Percentiles rank a stretch among this genome's conserved stretches.
Conservation (phyloP, 495 filamentous ascomycete species). For the Aspergillus steynii region DNA sequence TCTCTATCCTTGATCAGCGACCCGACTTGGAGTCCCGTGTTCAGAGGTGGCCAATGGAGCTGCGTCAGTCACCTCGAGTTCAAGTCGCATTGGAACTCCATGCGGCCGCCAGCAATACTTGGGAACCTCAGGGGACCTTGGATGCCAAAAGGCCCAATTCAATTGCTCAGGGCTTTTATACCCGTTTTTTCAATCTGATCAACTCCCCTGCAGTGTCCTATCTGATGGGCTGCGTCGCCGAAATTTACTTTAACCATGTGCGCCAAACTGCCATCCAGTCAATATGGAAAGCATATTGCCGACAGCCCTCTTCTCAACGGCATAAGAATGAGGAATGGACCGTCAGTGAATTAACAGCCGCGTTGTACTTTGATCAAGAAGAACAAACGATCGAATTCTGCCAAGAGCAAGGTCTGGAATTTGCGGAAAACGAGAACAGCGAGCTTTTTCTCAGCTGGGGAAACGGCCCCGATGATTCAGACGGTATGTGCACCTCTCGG, state of each 20-base stretch:
- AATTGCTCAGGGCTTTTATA: slow-evolving; percentile 63
- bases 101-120: slow-evolving; percentile 63
- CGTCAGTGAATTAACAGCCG: slow-evolving; percentile 60
- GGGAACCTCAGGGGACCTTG: slow-evolving; percentile 64
- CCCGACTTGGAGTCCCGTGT: slow-evolving; percentile 74
- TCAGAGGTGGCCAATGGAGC: slow-evolving; percentile 64
- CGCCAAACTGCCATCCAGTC: slow-evolving; percentile 74
- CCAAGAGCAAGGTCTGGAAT: slow-evolving; percentile 64
- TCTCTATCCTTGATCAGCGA: slow-evolving; percentile 70
- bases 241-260: slow-evolving; percentile 82
- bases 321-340: slow-evolving; percentile 77
- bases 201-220: slow-evolving; percentile 73
- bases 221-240: slow-evolving; percentile 90
- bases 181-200: slow-evolving; percentile 74
- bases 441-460: slow-evolving; percentile 56
- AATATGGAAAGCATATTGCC: slow-evolving; percentile 59
- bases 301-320: slow-evolving; percentile 58
- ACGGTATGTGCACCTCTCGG: slow-evolving; percentile 37
- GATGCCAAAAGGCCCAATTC: slow-evolving; percentile 54
- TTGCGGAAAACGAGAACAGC: slow-evolving; percentile 53
- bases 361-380: slow-evolving; percentile 72
- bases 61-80: slow-evolving; percentile 57
- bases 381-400: slow-evolving; percentile 70
- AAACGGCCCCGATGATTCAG: slow-evolving; percentile 40
- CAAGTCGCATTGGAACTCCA: slow-evolving; percentile 69